Evolutionary conservation across 352 stramenopile genomes (phyloP).

Genomic region (Phytopythium mirpurense): DNA sequence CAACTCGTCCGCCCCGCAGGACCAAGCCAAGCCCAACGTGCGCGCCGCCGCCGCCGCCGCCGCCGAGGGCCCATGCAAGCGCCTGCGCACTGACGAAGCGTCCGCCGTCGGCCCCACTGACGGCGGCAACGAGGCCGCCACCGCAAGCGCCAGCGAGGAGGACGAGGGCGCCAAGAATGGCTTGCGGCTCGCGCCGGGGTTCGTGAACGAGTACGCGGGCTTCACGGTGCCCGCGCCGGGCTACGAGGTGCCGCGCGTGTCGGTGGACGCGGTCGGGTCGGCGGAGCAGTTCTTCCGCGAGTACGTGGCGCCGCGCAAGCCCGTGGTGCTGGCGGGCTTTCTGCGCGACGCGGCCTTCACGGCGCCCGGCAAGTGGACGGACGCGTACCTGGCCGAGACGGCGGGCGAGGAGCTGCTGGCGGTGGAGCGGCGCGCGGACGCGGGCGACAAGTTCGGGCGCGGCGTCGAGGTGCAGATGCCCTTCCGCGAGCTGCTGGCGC

Average conservation of each 20-base stretch:
- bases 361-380: slow-evolving; percentile 63
- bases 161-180: slow-evolving; percentile 10
- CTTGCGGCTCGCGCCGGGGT: slow-evolving; percentile 6
- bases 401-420: slow-evolving; percentile 64
- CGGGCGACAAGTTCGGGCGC: slow-evolving; percentile 76
- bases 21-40: slow-evolving; percentile 5
- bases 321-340: slow-evolving; percentile 71
- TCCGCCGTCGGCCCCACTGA: no score
- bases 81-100: slow-evolving; percentile 21
- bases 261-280: slow-evolving; percentile 34
- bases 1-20: neutral
- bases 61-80: slow-evolving; percentile 16
- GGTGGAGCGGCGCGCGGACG: slow-evolving; percentile 68
- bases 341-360: slow-evolving; percentile 48
- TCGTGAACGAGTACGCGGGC: slow-evolving; percentile 57
- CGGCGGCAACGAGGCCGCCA: no score
- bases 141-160: neutral
- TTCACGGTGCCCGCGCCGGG: slow-evolving; percentile 38
- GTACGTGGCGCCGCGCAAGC: slow-evolving; percentile 74
- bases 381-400: slow-evolving; percentile 58
- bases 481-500: slow-evolving; percentile 68
- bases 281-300: slow-evolving; percentile 72
- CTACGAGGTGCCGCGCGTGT: slow-evolving; percentile 47
- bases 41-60: neutral
- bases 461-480: slow-evolving; percentile 84